Evolutionary conservation across 306 rosid genomes (phyloP), one percentile per base, ranked within the genome.

Genomic region (Pterocarpus macrocarpus): DNA sequence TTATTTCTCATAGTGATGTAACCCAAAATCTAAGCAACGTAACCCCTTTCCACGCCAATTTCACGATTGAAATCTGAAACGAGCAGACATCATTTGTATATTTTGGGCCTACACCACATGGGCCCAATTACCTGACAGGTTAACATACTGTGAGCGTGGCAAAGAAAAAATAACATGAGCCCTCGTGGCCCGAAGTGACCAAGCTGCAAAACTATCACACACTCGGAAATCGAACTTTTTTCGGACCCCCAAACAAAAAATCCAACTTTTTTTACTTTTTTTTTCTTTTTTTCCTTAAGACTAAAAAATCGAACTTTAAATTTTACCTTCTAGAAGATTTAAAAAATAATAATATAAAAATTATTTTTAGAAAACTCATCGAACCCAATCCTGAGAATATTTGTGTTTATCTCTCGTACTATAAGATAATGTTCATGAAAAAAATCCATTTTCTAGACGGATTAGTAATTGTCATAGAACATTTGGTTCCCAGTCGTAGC

Each of bases 81-180:
- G 14, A 44, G 33, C 13, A 66, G 56, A 62, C 68, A 61, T 56
- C 35, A 53, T 17, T 63, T 70, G 75, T 0, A 16, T 33, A 55
- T 35, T 74, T 64, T 69, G 89, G 89, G 85, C 75, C 82, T 79
- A 79, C 89, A 76, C 65, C 85, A 80, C 80, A 82, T 86, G 87
- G 86, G 66, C 73, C 82, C 44, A 39, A 39, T 39, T 39, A 79
- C 87, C 78, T 79, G 79, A 84, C 73, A 17, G 52, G 73, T 59
- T 9, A n/a, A 16, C 59, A 53, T 1, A 12, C 38, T 10, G 14
- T 57, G 49, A 28, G 2, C 5, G 58, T 78, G 70, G 49, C 64
- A 56, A 43, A 71, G 79, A 8, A 66, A 79, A 75, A 14, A 53
- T 5, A 68, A 78, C 73, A 73, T 58, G 69, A 81, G 34, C 75